Evolutionary conservation across 305 asterid genomes (phyloP), one percentile per base, ranked within the genome.

Genomic region (Rubia balearica): DNA sequence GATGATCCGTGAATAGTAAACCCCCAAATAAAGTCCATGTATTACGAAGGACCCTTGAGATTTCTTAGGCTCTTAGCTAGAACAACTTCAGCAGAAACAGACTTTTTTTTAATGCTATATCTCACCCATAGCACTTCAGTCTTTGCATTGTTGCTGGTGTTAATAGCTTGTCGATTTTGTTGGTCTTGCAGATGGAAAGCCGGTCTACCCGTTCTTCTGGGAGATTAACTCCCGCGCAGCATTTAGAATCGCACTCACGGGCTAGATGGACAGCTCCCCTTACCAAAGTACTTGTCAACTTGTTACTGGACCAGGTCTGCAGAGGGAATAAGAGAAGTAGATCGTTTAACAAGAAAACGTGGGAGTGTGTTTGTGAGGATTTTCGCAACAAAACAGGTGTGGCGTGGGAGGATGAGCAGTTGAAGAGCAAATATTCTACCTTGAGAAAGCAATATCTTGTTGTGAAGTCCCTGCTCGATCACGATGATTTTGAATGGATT

Each of bases 231-330:
- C 19, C 73, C 57, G 76, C 48, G 24, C 85, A 79, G 80, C 86
- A 81, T 77, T 76, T 80, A 30, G 91, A 86, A 78, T 80, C 82
- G 70, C 95, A 86, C 67, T 80, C 81, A 12, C 87, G 96, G 82
- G 96, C 96, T 33, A 90, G 83, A 74, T 90, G 96, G 96, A 90
- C 92, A 43, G 48, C 83, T 40, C 61, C 84, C 17, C 82, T 86
- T 75, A 90, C 95, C 43, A 85, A 81, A 72, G 78, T 77, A 11
- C 73, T 90, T 72, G 87, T 73, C 22, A 91, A 84, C 71, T 81
- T 86, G 83, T 83, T 90, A 95, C 89, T 84, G 6, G 91, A 90
- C 9, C 83, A 90, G 76, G 84, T 84, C 77, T 81, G 79, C 63
- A 77, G 80, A 75, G 95, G 95, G 48, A 78, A 86, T 73, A 86